Evolutionary conservation across 805 yeast species (phyloP), one percentile per base, ranked within the genome.

Genomic region (Kazachstania africana): DNA sequence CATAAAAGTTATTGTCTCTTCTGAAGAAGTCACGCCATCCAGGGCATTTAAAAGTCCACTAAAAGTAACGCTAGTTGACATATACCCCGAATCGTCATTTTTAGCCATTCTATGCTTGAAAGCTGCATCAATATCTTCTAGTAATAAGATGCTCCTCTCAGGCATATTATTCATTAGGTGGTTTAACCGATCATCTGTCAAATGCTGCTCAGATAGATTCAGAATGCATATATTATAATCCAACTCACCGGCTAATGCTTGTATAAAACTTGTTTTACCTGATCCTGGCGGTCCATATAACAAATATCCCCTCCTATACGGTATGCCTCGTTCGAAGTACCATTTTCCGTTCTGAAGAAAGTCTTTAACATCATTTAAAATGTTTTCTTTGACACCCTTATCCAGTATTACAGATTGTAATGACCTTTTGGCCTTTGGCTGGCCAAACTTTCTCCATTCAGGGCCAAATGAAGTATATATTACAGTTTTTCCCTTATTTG

Each of bases 361-460:
- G 50, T 84, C 95, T 31, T 64, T 56, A 3, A 91, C 85, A 50
- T 91, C 98, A 1, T 48, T 44, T 3, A 82, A 49, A 15, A 91
- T 72, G 8, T 52, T 43, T 36, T 78, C 81, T 37, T 75, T 75
- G 31, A 91, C 65, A 2, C 82, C 85, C 16, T 66, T 55, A 53
- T 85, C 97, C 32, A 91, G 61, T 16, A 91, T 75, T 12, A 91
- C 98, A 6, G 94, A 80, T 4, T 80, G 88, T 24, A 88, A 59
- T 17, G 78, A 58, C 44, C 98, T 66, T 58, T 88, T 88, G 45
- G 76, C 78, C 39, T 95, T 68, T 1, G 98, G 97, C 51, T 78
- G 87, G 2, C 98, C 98, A 62, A 91, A 91, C 4, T 94, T 94
- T 48, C 97, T 67, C 98, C 98, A 91, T 50, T 91, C 98, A 18